phyloP scores from a whole-genome alignment of 106 monocot genomes.

The Chionographis japonica region DNA sequence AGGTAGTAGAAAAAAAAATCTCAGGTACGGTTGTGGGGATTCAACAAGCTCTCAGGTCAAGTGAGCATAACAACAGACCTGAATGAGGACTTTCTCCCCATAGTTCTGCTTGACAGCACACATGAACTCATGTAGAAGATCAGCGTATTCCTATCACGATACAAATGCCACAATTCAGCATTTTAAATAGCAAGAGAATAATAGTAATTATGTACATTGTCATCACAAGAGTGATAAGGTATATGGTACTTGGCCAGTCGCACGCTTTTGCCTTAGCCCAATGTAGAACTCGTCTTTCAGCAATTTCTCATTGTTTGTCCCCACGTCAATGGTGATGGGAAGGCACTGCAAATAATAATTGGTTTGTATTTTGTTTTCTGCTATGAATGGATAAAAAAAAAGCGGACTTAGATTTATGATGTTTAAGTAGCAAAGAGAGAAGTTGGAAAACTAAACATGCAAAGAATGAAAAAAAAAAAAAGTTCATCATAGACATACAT shows the following conservation, averaged over 20 bases:
- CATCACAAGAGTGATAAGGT: no score
- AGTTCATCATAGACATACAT: no score
- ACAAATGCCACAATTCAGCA: neutral
- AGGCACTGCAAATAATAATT: constrained; percentile 20
- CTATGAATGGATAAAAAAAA: no score
- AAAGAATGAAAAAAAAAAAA: no score
- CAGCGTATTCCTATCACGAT: constrained; percentile 58
- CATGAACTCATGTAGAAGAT: constrained; percentile 85
- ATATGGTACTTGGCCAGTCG: neutral
- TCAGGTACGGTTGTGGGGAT: neutral
- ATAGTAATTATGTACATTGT: no score
- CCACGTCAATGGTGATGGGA: constrained; percentile 41
- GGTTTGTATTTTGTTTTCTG: no score
- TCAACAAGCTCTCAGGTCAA: neutral
- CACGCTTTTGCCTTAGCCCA: constrained; percentile 34
- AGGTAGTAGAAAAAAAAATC: neutral
- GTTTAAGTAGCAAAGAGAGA: no score
- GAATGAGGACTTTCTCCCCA: constrained; percentile 78
- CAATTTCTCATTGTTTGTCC: constrained; percentile 38
- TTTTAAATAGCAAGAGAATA: neutral
- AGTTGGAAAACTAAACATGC: no score
- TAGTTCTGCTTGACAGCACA: constrained; percentile 85
- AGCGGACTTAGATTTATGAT: no score
- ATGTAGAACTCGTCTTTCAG: constrained; percentile 44
- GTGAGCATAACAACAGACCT: constrained; percentile 26